Evolutionary conservation across 208 protist species (phyloP).

Genomic region (Lotmaria passim): DNA sequence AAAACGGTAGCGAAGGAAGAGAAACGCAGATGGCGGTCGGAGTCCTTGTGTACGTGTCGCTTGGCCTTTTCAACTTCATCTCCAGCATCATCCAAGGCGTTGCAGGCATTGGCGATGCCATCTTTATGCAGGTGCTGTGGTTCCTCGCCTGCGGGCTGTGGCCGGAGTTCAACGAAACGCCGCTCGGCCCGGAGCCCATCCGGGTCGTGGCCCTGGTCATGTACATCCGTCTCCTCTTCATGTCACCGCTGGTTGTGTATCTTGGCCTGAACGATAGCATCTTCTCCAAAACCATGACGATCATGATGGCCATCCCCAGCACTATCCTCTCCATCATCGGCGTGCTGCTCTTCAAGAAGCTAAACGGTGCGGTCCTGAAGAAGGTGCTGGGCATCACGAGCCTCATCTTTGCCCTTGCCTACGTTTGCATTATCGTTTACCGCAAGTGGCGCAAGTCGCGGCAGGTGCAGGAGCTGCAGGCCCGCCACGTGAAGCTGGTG

Average conservation of each 20-base stretch:
- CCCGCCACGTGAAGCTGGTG: conserved; percentile 44
- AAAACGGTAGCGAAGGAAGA: background rate
- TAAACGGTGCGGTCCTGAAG: conserved; percentile 32
- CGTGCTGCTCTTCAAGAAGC: conserved; percentile 43
- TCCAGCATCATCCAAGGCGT: conserved; percentile 62
- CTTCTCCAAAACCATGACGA: conserved; percentile 58
- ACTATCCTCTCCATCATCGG: conserved; percentile 53
- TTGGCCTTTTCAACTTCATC: conserved; percentile 54
- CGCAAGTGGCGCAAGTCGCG: conserved; percentile 38
- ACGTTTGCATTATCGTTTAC: conserved; percentile 47
- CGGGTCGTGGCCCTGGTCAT: conserved; percentile 57
- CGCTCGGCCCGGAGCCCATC: conserved; percentile 47
- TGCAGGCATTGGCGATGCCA: conserved; percentile 64
- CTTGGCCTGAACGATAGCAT: conserved; percentile 53
- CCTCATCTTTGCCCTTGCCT: conserved; percentile 47
- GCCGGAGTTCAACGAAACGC: conserved; percentile 43
- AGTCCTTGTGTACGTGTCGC: conserved; percentile 36
- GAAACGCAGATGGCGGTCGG: conserved; percentile 2
- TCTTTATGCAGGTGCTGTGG: conserved; percentile 65
- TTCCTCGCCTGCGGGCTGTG: conserved; percentile 30
- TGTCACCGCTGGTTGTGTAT: conserved; percentile 57
- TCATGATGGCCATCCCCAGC: conserved; percentile 64
- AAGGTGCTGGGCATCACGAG: conserved; percentile 52
- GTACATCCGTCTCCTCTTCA: conserved; percentile 65
- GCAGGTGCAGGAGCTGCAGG: conserved; percentile 38